These are phyloP conservation scores for Lactifluus pinguis DNA, from an alignment of 768 basidiomycete species.

Conservation along the genomic window DNA sequence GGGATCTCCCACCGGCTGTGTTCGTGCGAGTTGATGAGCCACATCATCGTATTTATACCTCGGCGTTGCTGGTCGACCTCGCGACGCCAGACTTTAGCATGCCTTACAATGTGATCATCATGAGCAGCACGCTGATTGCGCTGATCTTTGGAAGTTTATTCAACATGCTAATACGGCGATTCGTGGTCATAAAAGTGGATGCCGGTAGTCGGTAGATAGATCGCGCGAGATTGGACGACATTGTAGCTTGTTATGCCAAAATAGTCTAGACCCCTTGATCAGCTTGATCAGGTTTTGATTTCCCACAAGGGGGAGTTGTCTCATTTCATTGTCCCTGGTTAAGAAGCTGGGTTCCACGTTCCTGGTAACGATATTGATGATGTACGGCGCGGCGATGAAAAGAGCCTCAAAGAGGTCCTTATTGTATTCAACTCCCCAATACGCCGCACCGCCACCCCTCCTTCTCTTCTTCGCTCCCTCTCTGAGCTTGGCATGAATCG, in stretches of 20 bases:
- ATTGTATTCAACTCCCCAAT: not conserved
- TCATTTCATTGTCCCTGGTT: not conserved
- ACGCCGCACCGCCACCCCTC: not conserved
- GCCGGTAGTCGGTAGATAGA: not conserved
- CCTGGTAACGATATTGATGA: not conserved
- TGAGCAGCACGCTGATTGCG: slow-evolving; percentile 85
- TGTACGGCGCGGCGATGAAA: no score
- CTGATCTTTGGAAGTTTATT: slow-evolving; percentile 91
- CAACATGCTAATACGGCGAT: slow-evolving; percentile 75
- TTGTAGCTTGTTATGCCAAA: not conserved
- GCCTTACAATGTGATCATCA: slow-evolving; percentile 99
- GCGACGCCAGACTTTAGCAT: slow-evolving; percentile 99
- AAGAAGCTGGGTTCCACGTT: not conserved
- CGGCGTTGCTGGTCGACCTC: slow-evolving; percentile 78
- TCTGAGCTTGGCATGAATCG: not conserved
- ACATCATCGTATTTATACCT: slow-evolving; percentile 58
- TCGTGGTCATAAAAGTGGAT: slow-evolving; percentile 45
- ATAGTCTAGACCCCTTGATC: not conserved
- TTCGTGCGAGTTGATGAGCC: slow-evolving; percentile 35
- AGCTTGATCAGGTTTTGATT: not conserved
- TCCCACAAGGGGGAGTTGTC: not conserved
- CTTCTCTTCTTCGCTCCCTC: not conserved
- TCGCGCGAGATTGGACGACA: no score
- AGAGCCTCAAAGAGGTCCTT: not conserved
- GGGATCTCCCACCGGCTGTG: slow-evolving; percentile 88